Conservation (phyloP, 495 filamentous ascomycete genomes). For the Apodospora peruviana region DNA sequence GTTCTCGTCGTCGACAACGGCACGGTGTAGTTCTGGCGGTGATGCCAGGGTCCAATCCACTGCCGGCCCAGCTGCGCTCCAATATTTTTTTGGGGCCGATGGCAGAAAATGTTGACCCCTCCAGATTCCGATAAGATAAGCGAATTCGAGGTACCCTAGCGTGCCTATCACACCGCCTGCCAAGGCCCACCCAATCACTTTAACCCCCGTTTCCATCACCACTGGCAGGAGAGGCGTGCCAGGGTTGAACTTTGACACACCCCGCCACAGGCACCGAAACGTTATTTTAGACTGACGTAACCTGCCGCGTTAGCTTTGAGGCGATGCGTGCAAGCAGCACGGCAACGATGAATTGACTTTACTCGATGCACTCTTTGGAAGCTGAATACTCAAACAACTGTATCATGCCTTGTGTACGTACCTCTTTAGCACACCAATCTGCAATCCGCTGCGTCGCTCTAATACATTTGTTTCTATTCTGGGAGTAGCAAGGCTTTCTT, state of each 20-base stretch:
- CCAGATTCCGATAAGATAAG: slow-evolving; percentile 21
- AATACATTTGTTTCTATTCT: too few species aligned
- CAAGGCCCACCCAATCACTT: not conserved
- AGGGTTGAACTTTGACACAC: not conserved
- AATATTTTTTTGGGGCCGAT: slow-evolving; percentile 12
- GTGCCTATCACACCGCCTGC: slow-evolving; percentile 8
- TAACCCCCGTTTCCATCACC: not conserved
- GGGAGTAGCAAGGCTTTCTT: too few species aligned
- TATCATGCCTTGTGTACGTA: too few species aligned
- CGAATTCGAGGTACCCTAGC: not conserved
- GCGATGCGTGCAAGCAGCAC: too few species aligned
- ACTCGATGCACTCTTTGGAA: too few species aligned
- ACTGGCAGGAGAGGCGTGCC: not conserved
- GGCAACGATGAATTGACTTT: too few species aligned
- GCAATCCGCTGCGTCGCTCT: too few species aligned
- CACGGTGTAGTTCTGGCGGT: not conserved
- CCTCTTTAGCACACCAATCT: too few species aligned
- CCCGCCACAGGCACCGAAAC: not conserved
- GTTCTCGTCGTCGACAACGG: slow-evolving; percentile 1
- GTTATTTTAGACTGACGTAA: slow-evolving; percentile 17
- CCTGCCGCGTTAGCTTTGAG: slow-evolving; percentile 21
- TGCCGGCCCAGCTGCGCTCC: not conserved
- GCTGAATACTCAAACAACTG: too few species aligned
- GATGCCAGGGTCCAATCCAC: too few species aligned
- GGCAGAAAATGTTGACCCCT: slow-evolving; percentile 28